Percentiles rank a stretch among this genome's conserved stretches.
These are phyloP conservation scores for Phytophthora pistaciae DNA, from an alignment of 352 stramenopile genomes.

Conservation along the genomic window DNA sequence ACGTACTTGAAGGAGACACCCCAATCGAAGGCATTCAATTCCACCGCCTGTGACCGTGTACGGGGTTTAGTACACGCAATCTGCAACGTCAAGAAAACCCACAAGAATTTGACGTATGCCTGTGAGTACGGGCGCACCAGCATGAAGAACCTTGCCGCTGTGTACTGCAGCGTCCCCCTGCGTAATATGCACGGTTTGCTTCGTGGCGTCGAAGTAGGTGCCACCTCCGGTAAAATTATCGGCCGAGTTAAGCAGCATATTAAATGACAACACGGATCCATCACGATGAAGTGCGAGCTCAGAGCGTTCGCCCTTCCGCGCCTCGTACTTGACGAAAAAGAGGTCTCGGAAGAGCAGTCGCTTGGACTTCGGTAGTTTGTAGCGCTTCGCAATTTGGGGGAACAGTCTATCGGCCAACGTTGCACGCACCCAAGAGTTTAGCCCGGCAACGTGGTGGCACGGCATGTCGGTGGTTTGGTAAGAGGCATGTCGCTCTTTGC, in stretches of 20 bases:
- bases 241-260: constrained; percentile 87
- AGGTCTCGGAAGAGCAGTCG: constrained; percentile 84
- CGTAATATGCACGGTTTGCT: constrained; percentile 72
- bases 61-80: constrained; percentile 43
- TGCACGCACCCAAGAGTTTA: constrained; percentile 76
- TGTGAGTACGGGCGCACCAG: constrained; percentile 83
- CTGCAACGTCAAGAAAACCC: constrained; percentile 92
- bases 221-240: constrained; percentile 92
- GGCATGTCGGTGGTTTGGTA: constrained; percentile 90
- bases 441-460: constrained; percentile 67
- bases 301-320: constrained; percentile 58
- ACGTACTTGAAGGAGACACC: constrained; percentile 77
- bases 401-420: constrained; percentile 64
- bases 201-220: constrained; percentile 91
- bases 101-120: constrained; percentile 93
- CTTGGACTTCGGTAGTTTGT: constrained; percentile 49
- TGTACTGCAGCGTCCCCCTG: constrained; percentile 92
- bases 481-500: constrained; percentile 76
- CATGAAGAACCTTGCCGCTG: constrained; percentile 94
- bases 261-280: constrained; percentile 96
- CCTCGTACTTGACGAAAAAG: constrained; percentile 92
- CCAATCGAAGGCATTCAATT: constrained; percentile 86
- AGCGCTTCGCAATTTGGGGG: constrained; percentile 56
- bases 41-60: constrained; percentile 57
- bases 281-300: constrained; percentile 93